Percentiles rank a stretch among this genome's conserved stretches.
These are phyloP conservation scores for Aureobasidium subglaciale DNA, from an alignment of 2,329 filamentous ascomycete genomes.

Conservation along the genomic window DNA sequence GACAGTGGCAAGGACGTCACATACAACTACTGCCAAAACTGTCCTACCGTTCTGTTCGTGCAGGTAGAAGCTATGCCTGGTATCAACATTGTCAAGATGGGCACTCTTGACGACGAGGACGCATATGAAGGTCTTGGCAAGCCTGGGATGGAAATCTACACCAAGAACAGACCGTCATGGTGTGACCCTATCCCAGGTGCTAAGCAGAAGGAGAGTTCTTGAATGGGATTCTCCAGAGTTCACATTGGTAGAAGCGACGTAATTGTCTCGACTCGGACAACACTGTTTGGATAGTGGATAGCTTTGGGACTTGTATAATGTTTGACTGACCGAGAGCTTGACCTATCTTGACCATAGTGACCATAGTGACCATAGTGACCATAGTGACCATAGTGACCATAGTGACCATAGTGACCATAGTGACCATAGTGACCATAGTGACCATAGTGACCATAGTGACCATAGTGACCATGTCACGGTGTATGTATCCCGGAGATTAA, in stretches of 20 bases:
- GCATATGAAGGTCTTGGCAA: slow-evolving; percentile 18
- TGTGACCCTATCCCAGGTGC: slow-evolving; percentile 21
- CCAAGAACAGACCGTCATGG: slow-evolving; percentile 26
- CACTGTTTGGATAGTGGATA: neutral
- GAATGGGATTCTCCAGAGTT: neutral
- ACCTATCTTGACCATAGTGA: no score
- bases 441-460: no score
- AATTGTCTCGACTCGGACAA: neutral
- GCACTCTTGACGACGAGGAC: slow-evolving; percentile 26
- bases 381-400: no score
- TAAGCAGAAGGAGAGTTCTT: slow-evolving; percentile 22
- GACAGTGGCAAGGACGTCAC: slow-evolving; percentile 27
- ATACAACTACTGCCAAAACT: slow-evolving; percentile 26
- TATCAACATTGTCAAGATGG: slow-evolving; percentile 26
- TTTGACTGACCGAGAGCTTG: neutral
- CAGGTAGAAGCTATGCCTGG: slow-evolving; percentile 21
- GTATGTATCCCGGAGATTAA: no score
- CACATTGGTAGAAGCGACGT: neutral
- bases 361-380: no score
- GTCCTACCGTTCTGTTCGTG: slow-evolving; percentile 25
- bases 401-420: no score
- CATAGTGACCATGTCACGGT: no score
- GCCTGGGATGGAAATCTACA: slow-evolving; percentile 27
- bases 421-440: no score
- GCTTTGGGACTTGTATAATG: neutral